Percentiles rank a stretch among this genome's conserved stretches.
These are phyloP conservation scores for Kluyveromyces wickerhamii DNA, from an alignment of 805 yeast genomes.

Conservation along the genomic window DNA sequence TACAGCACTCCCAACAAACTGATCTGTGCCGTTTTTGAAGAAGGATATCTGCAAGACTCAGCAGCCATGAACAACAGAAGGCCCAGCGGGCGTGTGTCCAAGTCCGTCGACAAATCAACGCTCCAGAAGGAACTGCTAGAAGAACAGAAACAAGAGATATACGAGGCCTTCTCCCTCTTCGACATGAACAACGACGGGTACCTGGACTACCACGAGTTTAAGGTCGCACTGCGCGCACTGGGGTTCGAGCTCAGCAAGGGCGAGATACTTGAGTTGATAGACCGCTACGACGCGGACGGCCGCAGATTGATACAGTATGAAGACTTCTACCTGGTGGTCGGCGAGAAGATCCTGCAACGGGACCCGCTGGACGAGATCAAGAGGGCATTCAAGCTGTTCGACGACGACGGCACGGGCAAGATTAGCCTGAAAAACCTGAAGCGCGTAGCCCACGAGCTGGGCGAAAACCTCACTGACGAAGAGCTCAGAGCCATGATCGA, in stretches of 20 bases:
- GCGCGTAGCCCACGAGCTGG: constrained; percentile 85
- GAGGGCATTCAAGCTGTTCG: constrained; percentile 84
- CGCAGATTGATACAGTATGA: constrained; percentile 67
- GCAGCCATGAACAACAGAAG: constrained; percentile 12
- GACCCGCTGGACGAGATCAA: constrained; percentile 91
- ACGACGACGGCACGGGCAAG: constrained; percentile 81
- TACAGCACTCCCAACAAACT: too few species aligned
- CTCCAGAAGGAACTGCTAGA: constrained; percentile 54
- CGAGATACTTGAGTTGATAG: constrained; percentile 67
- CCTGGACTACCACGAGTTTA: constrained; percentile 86
- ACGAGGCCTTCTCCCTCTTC: constrained; percentile 85
- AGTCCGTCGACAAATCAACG: constrained; percentile 9
- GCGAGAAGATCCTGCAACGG: constrained; percentile 72
- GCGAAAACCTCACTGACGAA: constrained; percentile 86
- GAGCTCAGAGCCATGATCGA: constrained; percentile 95
- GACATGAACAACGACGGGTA: constrained; percentile 89
- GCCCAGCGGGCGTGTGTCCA: constrained; percentile 5
- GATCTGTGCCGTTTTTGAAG: too few species aligned
- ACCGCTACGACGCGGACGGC: constrained; percentile 74
- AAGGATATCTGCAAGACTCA: too few species aligned
- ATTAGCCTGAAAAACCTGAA: constrained; percentile 75
- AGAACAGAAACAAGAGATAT: constrained; percentile 84
- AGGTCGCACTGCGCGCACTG: constrained; percentile 88
- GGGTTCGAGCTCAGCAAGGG: constrained; percentile 79
- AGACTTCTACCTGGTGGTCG: constrained; percentile 66